Percentiles rank a stretch among this genome's conserved stretches.
These are phyloP conservation scores for Thermothelomyces thermophilus DNA, from an alignment of 2,329 filamentous ascomycete species.

Conservation along the genomic window DNA sequence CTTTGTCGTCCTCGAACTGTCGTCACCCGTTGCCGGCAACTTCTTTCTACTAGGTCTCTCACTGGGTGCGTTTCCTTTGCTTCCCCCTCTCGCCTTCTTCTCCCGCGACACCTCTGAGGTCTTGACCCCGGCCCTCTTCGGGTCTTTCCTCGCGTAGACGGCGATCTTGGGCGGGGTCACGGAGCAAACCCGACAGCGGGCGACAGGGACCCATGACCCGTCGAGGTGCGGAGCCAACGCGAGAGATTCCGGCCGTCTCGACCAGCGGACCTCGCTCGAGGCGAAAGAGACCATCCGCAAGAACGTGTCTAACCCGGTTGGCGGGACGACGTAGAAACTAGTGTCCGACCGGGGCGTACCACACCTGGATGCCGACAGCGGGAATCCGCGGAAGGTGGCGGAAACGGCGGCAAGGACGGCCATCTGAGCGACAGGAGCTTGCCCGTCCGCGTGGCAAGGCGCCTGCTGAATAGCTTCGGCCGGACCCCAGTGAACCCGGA, in stretches of 20 bases:
- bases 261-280: conserved; percentile 6
- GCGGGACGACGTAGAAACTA: conserved; percentile 5
- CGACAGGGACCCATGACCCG: conserved; percentile 10
- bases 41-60: no score
- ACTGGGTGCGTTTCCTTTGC: no score
- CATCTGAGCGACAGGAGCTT: background rate
- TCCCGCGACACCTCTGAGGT: no score
- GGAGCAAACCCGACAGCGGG: conserved; percentile 13
- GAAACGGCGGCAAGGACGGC: conserved; percentile 2
- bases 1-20: background rate
- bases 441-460: conserved; percentile 2
- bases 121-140: background rate
- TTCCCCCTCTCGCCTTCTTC: no score
- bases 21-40: no score
- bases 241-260: background rate
- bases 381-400: conserved; percentile 2
- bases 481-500: conserved; percentile 2
- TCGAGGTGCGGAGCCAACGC: conserved; percentile 2
- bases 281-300: conserved; percentile 15
- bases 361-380: conserved; percentile 8
- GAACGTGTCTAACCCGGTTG: conserved; percentile 15
- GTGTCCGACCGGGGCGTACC: conserved; percentile 10
- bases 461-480: background rate
- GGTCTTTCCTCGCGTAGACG: conserved; percentile 1
- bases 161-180: conserved; percentile 15